Evolutionary conservation across 2,329 filamentous ascomycete genomes (phyloP).

Genomic region (Pseudocercospora musae): DNA sequence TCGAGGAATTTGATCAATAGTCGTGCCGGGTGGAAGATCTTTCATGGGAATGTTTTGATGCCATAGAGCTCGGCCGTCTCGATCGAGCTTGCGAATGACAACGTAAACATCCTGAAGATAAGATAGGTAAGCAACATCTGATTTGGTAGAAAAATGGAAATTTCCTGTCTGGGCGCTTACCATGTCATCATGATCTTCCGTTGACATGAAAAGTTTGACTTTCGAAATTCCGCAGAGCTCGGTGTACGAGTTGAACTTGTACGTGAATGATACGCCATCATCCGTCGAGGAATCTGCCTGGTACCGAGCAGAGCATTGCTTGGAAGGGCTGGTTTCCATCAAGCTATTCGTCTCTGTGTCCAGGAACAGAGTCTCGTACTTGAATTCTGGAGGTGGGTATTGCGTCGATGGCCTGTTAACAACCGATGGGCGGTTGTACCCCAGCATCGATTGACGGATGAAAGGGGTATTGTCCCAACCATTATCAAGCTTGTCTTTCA

Average conservation of each 20-base stretch:
- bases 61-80: slow-evolving; percentile 5
- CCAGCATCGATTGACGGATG: slow-evolving; percentile 37
- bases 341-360: not conserved
- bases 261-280: slow-evolving; percentile 32
- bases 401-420: not conserved
- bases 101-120: slow-evolving; percentile 20
- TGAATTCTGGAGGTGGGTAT: slow-evolving; percentile 10
- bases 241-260: slow-evolving; percentile 40
- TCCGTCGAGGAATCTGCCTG: not conserved
- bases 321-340: not conserved
- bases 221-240: slow-evolving; percentile 47
- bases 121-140: too few relatives aligned
- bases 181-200: slow-evolving; percentile 18
- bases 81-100: slow-evolving; percentile 17
- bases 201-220: slow-evolving; percentile 43
- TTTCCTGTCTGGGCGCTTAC: too few relatives aligned
- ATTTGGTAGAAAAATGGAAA: too few relatives aligned
- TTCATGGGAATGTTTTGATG: slow-evolving; percentile 16
- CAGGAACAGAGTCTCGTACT: slow-evolving; percentile 9
- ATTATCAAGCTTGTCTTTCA: slow-evolving; percentile 45
- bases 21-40: too few relatives aligned
- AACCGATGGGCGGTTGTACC: slow-evolving; percentile 3
- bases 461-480: slow-evolving; percentile 49
- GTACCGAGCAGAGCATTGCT: not conserved
- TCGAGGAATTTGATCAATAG: too few relatives aligned